Conservation (phyloP, 1,284 basidiomycete species). For the Takashimella koratensis region DNA sequence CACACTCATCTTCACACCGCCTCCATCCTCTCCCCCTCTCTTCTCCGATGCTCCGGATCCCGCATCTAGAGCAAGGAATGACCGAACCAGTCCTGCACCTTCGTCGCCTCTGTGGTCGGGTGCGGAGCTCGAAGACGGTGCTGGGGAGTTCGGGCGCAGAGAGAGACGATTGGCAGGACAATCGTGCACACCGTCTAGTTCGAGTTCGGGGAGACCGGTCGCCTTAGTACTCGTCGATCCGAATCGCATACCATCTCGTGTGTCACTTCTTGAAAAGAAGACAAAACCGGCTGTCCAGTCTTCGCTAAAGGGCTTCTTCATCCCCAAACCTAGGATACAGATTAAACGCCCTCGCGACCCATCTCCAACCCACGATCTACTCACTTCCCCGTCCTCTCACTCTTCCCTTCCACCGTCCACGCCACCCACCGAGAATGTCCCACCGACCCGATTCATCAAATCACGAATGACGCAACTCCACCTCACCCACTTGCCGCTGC, state of each 20-base stretch:
- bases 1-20: no score
- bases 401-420: no score
- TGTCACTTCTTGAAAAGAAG: no score
- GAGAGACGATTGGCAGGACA: background rate
- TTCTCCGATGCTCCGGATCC: background rate
- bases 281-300: constrained; percentile 23
- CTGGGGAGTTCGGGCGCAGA: background rate
- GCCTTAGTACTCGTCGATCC: background rate
- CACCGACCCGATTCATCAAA: background rate
- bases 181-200: background rate
- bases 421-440: no score
- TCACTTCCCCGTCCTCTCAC: background rate
- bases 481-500: constrained; percentile 30
- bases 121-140: background rate
- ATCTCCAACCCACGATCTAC: constrained; percentile 1
- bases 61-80: no score
- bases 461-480: constrained; percentile 28
- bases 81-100: no score
- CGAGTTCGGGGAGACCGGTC: background rate
- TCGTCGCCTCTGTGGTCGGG: no score
- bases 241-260: background rate
- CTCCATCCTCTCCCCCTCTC: background rate
- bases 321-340: constrained; percentile 5
- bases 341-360: constrained; percentile 11
- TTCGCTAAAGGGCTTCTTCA: constrained; percentile 36